phyloP scores from a whole-genome alignment of 2,329 filamentous ascomycete species.

The Neonectria neomacrospora region DNA sequence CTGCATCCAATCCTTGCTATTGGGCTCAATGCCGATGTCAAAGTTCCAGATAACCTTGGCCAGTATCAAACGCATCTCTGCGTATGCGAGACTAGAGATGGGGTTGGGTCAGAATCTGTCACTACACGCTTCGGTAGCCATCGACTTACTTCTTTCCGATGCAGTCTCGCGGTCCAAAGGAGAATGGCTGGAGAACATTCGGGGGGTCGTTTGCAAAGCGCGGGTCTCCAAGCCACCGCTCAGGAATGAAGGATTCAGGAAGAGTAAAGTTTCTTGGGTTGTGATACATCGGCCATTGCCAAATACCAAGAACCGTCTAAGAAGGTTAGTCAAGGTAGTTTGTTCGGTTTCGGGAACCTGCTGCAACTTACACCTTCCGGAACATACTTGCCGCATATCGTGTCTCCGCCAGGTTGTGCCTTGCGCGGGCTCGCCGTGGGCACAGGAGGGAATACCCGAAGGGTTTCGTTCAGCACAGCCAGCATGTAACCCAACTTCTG shows the following conservation, averaged over 20 bases:
- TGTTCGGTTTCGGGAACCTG: neutral
- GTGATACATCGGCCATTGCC: slow-evolving; percentile 24
- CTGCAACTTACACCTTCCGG: neutral
- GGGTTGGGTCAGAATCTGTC: neutral
- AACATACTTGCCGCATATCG: slow-evolving; percentile 3
- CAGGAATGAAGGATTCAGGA: slow-evolving; percentile 15
- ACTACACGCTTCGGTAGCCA: neutral
- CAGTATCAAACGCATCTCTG: slow-evolving; percentile 36
- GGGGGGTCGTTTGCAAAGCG: slow-evolving; percentile 4
- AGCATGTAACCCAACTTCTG: slow-evolving; percentile 23
- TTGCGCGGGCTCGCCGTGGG: slow-evolving; percentile 12
- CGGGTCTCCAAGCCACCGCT: slow-evolving; percentile 17
- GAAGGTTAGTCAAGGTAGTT: neutral
- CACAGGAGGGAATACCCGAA: slow-evolving; percentile 26
- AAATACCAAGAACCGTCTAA: slow-evolving; percentile 11
- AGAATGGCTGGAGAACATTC: slow-evolving; percentile 21
- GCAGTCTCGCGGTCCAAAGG: slow-evolving; percentile 21
- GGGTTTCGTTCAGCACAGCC: slow-evolving; percentile 22
- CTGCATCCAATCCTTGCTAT: slow-evolving; percentile 42
- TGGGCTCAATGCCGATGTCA: slow-evolving; percentile 36
- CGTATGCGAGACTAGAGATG: slow-evolving; percentile 43
- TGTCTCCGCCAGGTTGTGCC: neutral
- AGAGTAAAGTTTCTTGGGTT: slow-evolving; percentile 15
- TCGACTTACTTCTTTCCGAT: slow-evolving; percentile 23
- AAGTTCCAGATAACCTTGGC: slow-evolving; percentile 17